Base-by-base conservation (phyloP, 2,329 filamentous ascomycete species). In the Boeremia exigua region DNA sequence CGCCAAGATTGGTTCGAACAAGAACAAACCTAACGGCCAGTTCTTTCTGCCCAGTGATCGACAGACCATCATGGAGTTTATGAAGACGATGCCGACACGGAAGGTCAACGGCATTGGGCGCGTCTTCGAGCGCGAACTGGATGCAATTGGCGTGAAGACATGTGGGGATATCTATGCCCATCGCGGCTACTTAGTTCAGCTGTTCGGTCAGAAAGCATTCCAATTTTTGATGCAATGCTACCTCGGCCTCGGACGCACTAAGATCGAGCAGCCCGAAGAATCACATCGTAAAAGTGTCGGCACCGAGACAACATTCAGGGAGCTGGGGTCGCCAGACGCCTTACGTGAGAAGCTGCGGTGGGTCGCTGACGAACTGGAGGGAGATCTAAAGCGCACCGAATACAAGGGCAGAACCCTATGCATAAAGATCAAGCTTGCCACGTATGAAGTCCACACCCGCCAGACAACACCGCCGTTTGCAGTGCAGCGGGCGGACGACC, bases 41-140 rank as follows among this genome's bases (percentile, higher is more conserved):
- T 98, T 89, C 65, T 78, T 85, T 9, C 79, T 98, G 1, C 83
- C 88, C 0, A 90, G 83, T 48, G 88, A 96, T 36, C 84, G 93
- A 9, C 77, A 79, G 25, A 82, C 86, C 0, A 92, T 99, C 56
- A 87, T 98, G 84, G 78, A 82, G 0, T 98, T 97, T 70, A 96
- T 98, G 89, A 82, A 84, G 10, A 84, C 88, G 28, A 80, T 99
- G 23, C 88, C 93, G 0, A 92, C 92, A 0, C 85, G 95, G 30
- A 97, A 97, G 71, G 90, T 98, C 38, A 97, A 97, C 63, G 95
- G 95, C 1, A 85, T 99, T n/a, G 95, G 95, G 0, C 86, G 95
- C 19, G 95, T 98, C 0, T 88, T 97, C 58, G 95, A 98, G 76
- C 86, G 95, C 53, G 92, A 99, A 72, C 83, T 99, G 1, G 86